Evolutionary conservation across 352 stramenopile species (phyloP), one percentile per base, ranked within the genome.

Genomic region (Globisporangium canariense): DNA sequence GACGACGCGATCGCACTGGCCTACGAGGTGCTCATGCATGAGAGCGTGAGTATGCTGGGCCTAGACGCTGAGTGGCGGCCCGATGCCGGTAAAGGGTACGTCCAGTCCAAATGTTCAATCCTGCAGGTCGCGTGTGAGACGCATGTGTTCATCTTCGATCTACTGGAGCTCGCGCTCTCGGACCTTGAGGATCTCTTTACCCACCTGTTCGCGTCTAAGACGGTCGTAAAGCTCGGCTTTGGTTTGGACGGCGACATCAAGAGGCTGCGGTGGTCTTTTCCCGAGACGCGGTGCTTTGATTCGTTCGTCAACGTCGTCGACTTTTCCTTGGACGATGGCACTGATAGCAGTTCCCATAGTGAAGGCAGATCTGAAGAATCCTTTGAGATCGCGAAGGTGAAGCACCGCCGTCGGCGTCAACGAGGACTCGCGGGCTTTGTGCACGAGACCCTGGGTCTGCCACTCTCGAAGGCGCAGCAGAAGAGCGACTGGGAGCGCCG

Each of bases 11-110:
- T 92, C 34, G 67, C 73, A 8, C 8, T 80, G 3, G 83, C 81
- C 5, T 83, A 80, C 16, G 63, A 85, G 13, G 51, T 88, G 7
- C 62, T 90, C 16, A 81, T 80, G 70, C 60, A 70, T 22, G 65
- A 81, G 14, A 51, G 43, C 47, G 68, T 89, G 6, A 64, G 51
- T 25, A 70, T 70, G 13, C 54, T 92, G 1, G 81, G 77, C 18
- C 77, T 90, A n/a, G 83, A 92, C 34, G 81, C 77, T 13, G 83
- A 92, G 58, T 92, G 83, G 83, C 77, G 81, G 5, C 81, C 81
- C 3, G 83, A 92, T 58, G 32, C 22, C 1, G 66, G 65, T 38
- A 52, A 36, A 6, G 75, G 70, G 2, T 61, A 72, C 20, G 61
- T 73, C 22, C 80, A 85, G 51, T 90, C 83, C 6, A 83, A 82